phyloP scores from a whole-genome alignment of 805 yeast genomes.

The Brettanomyces sp. region DNA sequence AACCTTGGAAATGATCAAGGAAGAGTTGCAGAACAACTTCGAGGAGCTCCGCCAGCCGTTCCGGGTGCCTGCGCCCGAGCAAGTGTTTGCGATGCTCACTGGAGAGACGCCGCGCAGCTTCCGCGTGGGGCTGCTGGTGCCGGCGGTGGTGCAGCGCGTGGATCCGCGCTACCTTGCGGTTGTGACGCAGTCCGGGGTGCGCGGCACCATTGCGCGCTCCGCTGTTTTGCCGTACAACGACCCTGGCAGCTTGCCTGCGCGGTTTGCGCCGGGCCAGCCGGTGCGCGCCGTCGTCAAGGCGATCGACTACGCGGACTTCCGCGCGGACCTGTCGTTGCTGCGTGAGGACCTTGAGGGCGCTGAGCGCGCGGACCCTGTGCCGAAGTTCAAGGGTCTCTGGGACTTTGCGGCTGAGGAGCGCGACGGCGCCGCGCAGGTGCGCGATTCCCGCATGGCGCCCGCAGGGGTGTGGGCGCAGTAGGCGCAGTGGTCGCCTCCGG shows the following conservation, averaged over 20 bases:
- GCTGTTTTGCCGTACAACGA: slow-evolving; percentile 37
- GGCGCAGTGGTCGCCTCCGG: background rate
- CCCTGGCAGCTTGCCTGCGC: slow-evolving; percentile 28
- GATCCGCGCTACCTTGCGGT: slow-evolving; percentile 31
- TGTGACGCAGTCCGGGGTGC: slow-evolving; percentile 48
- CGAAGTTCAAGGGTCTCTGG: slow-evolving; percentile 63
- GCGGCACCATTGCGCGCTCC: slow-evolving; percentile 23
- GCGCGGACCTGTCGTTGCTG: slow-evolving; percentile 63
- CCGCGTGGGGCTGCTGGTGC: slow-evolving; percentile 59
- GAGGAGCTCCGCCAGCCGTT: slow-evolving; percentile 76
- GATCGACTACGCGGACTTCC: slow-evolving; percentile 66
- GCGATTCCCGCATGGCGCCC: slow-evolving; percentile 40
- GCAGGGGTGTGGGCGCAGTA: slow-evolving; percentile 31
- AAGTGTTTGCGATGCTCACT: slow-evolving; percentile 80
- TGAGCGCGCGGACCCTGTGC: slow-evolving; percentile 28
- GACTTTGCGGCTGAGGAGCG: slow-evolving; percentile 63
- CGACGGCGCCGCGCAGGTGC: slow-evolving; percentile 51
- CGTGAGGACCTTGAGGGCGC: slow-evolving; percentile 56
- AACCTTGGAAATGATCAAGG: slow-evolving; percentile 74
- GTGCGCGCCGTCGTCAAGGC: slow-evolving; percentile 71
- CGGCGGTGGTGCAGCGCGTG: slow-evolving; percentile 64
- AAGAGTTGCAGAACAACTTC: slow-evolving; percentile 79
- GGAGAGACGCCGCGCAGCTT: slow-evolving; percentile 73
- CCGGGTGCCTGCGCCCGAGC: slow-evolving; percentile 54
- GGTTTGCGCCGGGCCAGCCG: slow-evolving; percentile 62